These are phyloP conservation scores for Sicyos baderoa DNA, from an alignment of 306 rosid species.

Conservation along the genomic window DNA sequence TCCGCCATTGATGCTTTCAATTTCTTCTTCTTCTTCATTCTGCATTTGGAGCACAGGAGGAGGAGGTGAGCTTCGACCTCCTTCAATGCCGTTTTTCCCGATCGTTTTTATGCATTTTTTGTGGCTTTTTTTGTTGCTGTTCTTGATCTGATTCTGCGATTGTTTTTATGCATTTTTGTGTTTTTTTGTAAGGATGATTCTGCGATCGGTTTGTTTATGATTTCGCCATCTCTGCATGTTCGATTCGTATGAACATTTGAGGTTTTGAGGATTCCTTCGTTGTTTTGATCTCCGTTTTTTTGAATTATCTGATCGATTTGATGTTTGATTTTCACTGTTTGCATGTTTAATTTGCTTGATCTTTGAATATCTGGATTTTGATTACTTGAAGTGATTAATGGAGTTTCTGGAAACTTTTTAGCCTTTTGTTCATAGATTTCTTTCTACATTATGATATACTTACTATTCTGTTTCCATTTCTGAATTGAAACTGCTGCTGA, in stretches of 20 bases:
- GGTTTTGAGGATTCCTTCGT: not conserved
- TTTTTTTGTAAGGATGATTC: not conserved
- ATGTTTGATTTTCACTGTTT: slow-evolving; percentile 17
- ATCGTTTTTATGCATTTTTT: too few relatives aligned
- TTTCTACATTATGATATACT: not conserved
- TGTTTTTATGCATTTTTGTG: slow-evolving; percentile 1
- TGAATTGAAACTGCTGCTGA: not conserved
- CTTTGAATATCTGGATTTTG: slow-evolving; percentile 6
- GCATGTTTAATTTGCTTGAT: slow-evolving; percentile 5
- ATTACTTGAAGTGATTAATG: slow-evolving; percentile 11
- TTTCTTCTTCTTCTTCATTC: not conserved
- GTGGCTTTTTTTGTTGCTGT: not conserved
- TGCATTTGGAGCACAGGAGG: slow-evolving; percentile 16
- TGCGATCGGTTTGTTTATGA: not conserved
- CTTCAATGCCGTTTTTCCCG: not conserved
- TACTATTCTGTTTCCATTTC: not conserved
- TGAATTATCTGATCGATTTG: slow-evolving; percentile 6
- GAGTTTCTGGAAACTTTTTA: not conserved
- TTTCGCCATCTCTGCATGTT: not conserved
- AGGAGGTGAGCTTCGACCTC: slow-evolving; percentile 14
- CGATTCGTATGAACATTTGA: not conserved
- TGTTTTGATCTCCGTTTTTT: slow-evolving; percentile 1
- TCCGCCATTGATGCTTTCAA: not conserved
- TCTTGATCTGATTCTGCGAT: not conserved
- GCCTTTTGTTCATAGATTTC: slow-evolving; percentile 5